These are phyloP conservation scores for Pseudogymnoascus sp. DNA, from an alignment of 2,329 filamentous ascomycete species.

Conservation along the genomic window DNA sequence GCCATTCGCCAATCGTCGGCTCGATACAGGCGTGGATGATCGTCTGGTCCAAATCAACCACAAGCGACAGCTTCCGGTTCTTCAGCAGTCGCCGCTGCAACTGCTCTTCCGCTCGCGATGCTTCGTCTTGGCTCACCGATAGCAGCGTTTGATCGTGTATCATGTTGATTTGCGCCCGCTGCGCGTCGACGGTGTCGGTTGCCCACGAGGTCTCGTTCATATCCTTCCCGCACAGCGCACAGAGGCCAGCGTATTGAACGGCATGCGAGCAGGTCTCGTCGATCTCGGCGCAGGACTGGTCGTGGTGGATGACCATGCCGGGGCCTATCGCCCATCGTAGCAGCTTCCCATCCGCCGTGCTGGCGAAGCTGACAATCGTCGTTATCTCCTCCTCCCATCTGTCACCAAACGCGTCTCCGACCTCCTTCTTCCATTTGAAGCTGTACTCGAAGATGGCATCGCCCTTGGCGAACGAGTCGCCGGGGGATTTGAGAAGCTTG, in stretches of 20 bases:
- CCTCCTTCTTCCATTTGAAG: conserved; percentile 71
- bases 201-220: conserved; percentile 90
- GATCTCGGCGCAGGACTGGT: conserved; percentile 61
- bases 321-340: conserved; percentile 67
- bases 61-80: conserved; percentile 78
- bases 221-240: conserved; percentile 87
- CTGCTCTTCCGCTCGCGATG: conserved; percentile 74
- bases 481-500: conserved; percentile 68
- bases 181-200: conserved; percentile 68
- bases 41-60: conserved; percentile 96
- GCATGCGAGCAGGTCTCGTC: conserved; percentile 89
- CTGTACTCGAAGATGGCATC: conserved; percentile 80
- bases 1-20: conserved; percentile 93
- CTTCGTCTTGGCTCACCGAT: conserved; percentile 76
- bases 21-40: conserved; percentile 98
- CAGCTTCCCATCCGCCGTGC: conserved; percentile 73
- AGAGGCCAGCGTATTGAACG: conserved; percentile 84
- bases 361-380: conserved; percentile 70
- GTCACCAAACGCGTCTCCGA: conserved; percentile 56
- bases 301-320: conserved; percentile 55
- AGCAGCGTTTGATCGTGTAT: conserved; percentile 84
- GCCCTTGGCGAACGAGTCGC: conserved; percentile 68
- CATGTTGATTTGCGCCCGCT: conserved; percentile 89
- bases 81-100: conserved; percentile 75
- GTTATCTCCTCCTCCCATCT: conserved; percentile 62